Evolutionary conservation across 73 alveolate species (phyloP), one percentile per base, ranked within the genome.

Genomic region (Paramecium primaurelia): DNA sequence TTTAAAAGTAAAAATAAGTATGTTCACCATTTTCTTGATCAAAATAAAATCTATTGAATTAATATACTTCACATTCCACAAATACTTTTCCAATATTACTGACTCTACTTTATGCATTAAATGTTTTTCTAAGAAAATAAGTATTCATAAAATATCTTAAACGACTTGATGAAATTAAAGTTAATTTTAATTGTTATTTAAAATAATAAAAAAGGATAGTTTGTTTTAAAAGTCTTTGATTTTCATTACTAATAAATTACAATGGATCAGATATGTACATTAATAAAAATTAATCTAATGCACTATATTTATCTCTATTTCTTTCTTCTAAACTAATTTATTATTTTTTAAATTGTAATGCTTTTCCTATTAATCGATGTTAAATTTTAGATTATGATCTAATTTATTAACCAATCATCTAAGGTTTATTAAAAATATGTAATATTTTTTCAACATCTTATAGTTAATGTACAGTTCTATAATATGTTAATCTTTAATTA

Each of bases 41-140:
- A 4, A 73, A 16, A 73, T 80, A 80, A 26, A 80, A 80, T 28
- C 45, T 32, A 80, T 80, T 80, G 32, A 80, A 80, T 49, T 80
- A 25, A 80, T 45, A 80, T 0, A 80, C 77, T 80, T 28, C 44
- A 80, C 64, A 25, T 80, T 80, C 91, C 0, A 80, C 91, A 44
- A 80, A 80, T 2, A 80, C 91, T 25, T 80, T 80, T 0, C 91
- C 91, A 18, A 80, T 42, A 80, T 80, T 80, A n/a, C 91, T 80
- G 16, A 80, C 75, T 80, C 91, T 80, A 9, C 91, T 80, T n/a
- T 80, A 45, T 9, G 91, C 71, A 80, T 80, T 32, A 8, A 80
- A 80, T 26, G 30, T 47, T 44, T 47, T 40, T 26, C 51, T 44
- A 45, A 32, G 47, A 7, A 80, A 80, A 47, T 80, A 80, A 26